Evolutionary conservation across 306 rosid species (phyloP).

Genomic region (Amphicarpaea edgeworthii): DNA sequence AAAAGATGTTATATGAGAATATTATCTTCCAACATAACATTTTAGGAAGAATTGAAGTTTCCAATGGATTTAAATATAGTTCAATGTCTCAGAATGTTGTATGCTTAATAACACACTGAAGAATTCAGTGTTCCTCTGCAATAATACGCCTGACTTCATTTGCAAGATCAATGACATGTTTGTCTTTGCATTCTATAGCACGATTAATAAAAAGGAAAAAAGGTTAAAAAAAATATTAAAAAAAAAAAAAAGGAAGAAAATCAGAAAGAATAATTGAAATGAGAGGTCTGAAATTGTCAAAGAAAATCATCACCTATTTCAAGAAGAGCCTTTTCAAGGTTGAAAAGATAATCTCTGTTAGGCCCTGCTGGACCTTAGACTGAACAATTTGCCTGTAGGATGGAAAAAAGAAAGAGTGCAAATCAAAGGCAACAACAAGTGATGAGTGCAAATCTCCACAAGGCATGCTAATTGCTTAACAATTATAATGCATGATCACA

Average conservation of each 20-base stretch:
- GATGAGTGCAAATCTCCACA: no score
- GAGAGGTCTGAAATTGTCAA: neutral
- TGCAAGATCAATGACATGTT: slow-evolving; percentile 81
- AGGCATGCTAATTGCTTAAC: no score
- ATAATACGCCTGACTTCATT: slow-evolving; percentile 79
- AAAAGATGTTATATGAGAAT: neutral
- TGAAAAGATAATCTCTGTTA: slow-evolving; percentile 86
- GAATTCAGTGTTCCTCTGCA: slow-evolving; percentile 54
- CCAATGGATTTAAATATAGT: slow-evolving; percentile 24
- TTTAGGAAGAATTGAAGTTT: slow-evolving; percentile 41
- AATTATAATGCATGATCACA: no score
- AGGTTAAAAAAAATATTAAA: neutral
- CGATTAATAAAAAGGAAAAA: neutral
- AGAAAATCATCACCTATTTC: slow-evolving; percentile 67
- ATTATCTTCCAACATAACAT: slow-evolving; percentile 3
- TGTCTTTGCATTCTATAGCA: slow-evolving; percentile 68
- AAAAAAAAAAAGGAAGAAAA: neutral
- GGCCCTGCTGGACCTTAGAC: slow-evolving; percentile 93
- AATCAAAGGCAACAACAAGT: neutral
- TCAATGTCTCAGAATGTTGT: slow-evolving; percentile 4
- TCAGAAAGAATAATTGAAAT: slow-evolving; percentile 34
- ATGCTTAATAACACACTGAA: slow-evolving; percentile 25
- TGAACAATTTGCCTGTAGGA: slow-evolving; percentile 69
- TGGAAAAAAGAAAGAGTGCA: neutral
- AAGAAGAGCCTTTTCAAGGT: slow-evolving; percentile 79